A percentile compares a stretch with the other conserved stretches of the same genome.
Evolutionary conservation across 23 red algal species (phyloP).

Genomic region (Chondrus crispus): DNA sequence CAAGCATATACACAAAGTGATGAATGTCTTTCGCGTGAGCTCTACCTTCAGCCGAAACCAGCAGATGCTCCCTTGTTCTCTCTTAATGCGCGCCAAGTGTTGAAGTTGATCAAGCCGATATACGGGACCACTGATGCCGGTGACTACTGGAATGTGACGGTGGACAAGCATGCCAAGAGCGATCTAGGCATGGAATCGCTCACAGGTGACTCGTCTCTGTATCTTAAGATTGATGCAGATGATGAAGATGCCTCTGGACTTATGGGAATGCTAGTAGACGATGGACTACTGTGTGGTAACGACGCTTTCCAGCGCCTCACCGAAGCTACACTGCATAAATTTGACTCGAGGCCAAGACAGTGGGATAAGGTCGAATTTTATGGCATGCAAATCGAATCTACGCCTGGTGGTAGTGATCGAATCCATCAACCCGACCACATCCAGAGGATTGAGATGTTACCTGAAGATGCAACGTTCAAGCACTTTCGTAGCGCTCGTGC

Average conservation of each 20-base stretch:
- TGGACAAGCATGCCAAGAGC: neutral
- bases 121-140: neutral
- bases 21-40: neutral
- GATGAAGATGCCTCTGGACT: neutral
- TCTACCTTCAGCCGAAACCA: neutral
- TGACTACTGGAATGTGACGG: neutral
- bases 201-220: neutral
- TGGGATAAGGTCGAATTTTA: neutral
- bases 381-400: neutral
- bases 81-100: neutral
- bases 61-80: neutral
- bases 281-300: neutral
- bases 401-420: neutral
- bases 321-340: neutral
- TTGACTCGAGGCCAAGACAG: neutral
- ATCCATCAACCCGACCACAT: neutral
- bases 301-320: neutral
- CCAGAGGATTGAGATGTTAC: neutral
- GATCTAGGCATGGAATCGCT: neutral
- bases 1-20: constrained; percentile 1
- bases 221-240: neutral
- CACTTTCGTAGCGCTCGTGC: neutral
- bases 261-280: neutral
- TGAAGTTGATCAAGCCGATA: neutral
- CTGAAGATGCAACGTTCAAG: neutral